Conservation (phyloP, 2,329 filamentous ascomycete genomes). For the Claviceps sp. region DNA sequence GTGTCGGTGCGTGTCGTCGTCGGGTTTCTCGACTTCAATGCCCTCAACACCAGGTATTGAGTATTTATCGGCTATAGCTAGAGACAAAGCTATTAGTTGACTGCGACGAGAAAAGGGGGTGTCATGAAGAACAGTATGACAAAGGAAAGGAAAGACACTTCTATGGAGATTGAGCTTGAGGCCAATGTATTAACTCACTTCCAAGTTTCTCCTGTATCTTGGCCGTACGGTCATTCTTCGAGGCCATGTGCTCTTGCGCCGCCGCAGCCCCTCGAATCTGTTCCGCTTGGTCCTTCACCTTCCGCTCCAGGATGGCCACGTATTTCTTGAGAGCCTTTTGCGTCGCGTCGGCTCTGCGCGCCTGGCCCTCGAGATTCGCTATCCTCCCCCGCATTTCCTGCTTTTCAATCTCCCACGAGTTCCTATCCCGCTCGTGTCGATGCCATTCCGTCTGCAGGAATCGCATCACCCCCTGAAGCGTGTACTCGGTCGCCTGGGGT, state of each 20-base stretch:
- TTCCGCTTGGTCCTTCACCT: conserved; percentile 68
- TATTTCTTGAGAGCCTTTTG: conserved; percentile 87
- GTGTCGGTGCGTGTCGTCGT: conserved; percentile 37
- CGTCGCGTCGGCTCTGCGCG: conserved; percentile 71
- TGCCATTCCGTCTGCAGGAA: conserved; percentile 99
- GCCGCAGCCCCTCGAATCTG: conserved; percentile 42
- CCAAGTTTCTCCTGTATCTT: conserved; percentile 44
- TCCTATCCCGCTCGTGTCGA: conserved; percentile 90
- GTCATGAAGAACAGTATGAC: too few relatives aligned
- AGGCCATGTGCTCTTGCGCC: conserved; percentile 26
- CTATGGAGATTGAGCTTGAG: not conserved
- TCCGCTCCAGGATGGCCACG: conserved; percentile 76
- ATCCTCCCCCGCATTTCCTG: conserved; percentile 99
- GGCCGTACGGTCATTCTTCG: conserved; percentile 37
- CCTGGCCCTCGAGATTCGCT: conserved; percentile 82
- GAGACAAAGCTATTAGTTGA: not conserved
- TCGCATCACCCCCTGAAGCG: conserved; percentile 78
- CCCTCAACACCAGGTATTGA: conserved; percentile 30
- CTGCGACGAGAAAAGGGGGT: not conserved
- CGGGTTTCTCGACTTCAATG: conserved; percentile 31
- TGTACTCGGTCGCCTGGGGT: conserved; percentile 48
- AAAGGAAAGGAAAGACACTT: too few relatives aligned
- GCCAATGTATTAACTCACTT: conserved; percentile 24
- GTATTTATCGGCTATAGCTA: conserved; percentile 31
- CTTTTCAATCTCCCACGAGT: conserved; percentile 97